Evolutionary conservation across 768 basidiomycete genomes (phyloP).

Genomic region (Trametes maxima): DNA sequence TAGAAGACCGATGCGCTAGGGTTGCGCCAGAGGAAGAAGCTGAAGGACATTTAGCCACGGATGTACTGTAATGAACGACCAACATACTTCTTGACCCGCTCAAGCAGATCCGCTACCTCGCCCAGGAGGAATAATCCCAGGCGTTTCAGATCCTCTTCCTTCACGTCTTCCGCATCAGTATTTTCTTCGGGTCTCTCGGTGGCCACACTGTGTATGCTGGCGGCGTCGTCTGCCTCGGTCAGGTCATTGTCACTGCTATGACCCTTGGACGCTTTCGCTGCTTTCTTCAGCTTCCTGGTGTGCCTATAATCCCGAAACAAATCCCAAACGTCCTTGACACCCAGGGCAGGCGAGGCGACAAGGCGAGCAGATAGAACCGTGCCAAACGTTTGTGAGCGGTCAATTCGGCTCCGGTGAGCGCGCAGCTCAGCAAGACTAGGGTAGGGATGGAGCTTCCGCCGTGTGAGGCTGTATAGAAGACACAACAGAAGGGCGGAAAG

Average conservation of each 20-base stretch:
- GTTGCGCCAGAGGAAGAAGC: conserved; percentile 70
- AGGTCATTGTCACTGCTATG: conserved; percentile 24
- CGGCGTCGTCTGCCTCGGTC: not conserved
- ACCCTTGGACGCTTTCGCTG: conserved; percentile 15
- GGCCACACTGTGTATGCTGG: not conserved
- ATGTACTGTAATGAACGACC: conserved; percentile 1
- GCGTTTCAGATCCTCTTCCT: conserved; percentile 46
- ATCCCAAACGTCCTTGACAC: conserved; percentile 55
- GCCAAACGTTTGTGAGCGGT: conserved; percentile 54
- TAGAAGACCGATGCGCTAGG: conserved; percentile 54
- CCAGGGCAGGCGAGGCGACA: conserved; percentile 47
- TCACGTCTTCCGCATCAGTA: conserved; percentile 25
- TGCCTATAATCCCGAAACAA: conserved; percentile 48
- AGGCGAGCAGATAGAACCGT: conserved; percentile 50
- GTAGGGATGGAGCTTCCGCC: conserved; percentile 52
- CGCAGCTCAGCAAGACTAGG: conserved; percentile 57
- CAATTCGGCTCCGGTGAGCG: conserved; percentile 50
- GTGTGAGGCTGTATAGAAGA: conserved; percentile 50
- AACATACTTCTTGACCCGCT: conserved; percentile 62
- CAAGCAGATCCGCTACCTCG: conserved; percentile 61
- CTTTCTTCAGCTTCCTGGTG: conserved; percentile 37
- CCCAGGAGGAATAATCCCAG: conserved; percentile 43
- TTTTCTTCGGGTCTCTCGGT: conserved; percentile 2
- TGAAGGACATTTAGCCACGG: conserved; percentile 27
- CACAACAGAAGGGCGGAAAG: conserved; percentile 52